Percentiles rank a stretch among this genome's conserved stretches.
Evolutionary conservation across 2,329 filamentous ascomycete genomes (phyloP).

Genomic region (Penicillium freii): DNA sequence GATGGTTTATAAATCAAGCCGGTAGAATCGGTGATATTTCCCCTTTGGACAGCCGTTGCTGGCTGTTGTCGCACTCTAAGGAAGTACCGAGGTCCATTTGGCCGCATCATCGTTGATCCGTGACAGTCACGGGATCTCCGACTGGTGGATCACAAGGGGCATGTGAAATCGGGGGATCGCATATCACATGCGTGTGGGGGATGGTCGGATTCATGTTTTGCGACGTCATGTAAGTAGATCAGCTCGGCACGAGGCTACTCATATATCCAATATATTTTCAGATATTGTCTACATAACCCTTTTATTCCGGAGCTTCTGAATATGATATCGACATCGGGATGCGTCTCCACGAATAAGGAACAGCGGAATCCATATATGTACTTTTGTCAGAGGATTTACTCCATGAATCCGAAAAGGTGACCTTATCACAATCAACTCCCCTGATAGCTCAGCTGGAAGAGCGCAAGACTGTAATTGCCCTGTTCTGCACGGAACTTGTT

Average conservation of each 20-base stretch:
- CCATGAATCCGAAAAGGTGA: fast-evolving
- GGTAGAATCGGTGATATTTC: slow-evolving; percentile 19
- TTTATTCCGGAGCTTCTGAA: neutral
- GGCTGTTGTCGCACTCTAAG: slow-evolving; percentile 12
- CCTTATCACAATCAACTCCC: neutral
- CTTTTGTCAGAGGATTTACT: neutral
- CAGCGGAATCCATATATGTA: neutral
- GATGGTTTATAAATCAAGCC: slow-evolving; percentile 13
- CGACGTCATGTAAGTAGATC: neutral
- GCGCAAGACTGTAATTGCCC: slow-evolving; percentile 6
- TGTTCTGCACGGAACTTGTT: neutral
- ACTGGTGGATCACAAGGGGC: neutral
- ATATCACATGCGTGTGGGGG: slow-evolving; percentile 6
- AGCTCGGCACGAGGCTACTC: neutral
- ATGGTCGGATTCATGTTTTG: neutral
- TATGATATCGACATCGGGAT: neutral
- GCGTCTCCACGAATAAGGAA: neutral
- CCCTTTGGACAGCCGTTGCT: slow-evolving; percentile 13
- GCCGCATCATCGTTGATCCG: slow-evolving; percentile 29
- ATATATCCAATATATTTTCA: neutral
- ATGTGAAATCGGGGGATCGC: slow-evolving; percentile 9
- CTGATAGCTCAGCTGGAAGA: slow-evolving; percentile 10
- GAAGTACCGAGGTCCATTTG: slow-evolving; percentile 34
- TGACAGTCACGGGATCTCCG: slow-evolving; percentile 27
- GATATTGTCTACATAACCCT: neutral